Conservation (phyloP, 768 basidiomycete species). For the Kwoniella sp. region DNA sequence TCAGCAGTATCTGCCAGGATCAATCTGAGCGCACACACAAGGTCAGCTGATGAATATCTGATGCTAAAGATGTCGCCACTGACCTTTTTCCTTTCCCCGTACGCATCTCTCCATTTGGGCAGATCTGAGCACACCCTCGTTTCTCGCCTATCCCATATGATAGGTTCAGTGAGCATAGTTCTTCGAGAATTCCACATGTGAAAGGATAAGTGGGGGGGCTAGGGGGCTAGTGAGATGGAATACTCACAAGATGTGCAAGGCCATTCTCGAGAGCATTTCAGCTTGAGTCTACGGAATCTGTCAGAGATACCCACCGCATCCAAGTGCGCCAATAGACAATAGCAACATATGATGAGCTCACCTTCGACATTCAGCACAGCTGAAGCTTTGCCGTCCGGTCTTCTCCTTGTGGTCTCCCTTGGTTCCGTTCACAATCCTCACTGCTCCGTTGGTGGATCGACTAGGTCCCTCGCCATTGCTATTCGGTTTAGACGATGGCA, state of each 20-base stretch:
- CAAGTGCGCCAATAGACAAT: conserved; percentile 1
- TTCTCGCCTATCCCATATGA: conserved; percentile 34
- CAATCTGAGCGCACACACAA: conserved; percentile 19
- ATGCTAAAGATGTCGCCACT: conserved; percentile 4
- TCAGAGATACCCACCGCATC: background rate
- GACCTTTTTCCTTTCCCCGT: conserved; percentile 51
- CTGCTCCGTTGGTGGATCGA: background rate
- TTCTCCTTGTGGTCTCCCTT: conserved; percentile 25
- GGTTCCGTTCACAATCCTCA: conserved; percentile 8
- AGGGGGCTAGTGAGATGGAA: background rate
- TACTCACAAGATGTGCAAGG: conserved; percentile 51
- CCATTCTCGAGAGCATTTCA: conserved; percentile 53
- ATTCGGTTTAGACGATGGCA: conserved; percentile 8
- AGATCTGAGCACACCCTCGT: conserved; percentile 52
- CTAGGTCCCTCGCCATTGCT: background rate
- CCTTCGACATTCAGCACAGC: conserved; percentile 53
- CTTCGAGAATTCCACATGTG: background rate
- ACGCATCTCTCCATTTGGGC: conserved; percentile 50
- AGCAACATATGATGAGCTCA: conserved; percentile 27
- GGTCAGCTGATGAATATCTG: conserved; percentile 1
- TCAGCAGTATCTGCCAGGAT: conserved; percentile 53
- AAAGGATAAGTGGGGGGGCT: background rate
- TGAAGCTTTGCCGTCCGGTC: conserved; percentile 41
- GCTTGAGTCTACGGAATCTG: conserved; percentile 38
- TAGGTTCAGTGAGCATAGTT: background rate